Evolutionary conservation across 1,284 basidiomycete species (phyloP).

Genomic region (Dichomitus squalens): DNA sequence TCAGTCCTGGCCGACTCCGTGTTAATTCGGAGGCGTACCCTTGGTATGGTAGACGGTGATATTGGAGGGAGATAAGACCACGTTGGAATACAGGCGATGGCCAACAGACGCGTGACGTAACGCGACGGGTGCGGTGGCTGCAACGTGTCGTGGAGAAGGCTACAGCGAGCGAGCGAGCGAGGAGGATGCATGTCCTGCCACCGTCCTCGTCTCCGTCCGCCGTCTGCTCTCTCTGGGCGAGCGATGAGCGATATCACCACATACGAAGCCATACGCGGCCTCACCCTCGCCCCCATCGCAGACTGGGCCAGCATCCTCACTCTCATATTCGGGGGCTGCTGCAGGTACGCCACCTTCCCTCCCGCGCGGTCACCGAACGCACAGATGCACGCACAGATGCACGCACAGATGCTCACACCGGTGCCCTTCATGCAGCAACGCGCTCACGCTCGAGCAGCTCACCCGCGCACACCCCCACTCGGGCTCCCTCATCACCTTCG

Average conservation of each 20-base stretch:
- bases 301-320: slow-evolving; percentile 50
- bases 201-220: not conserved
- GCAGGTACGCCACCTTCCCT: slow-evolving; percentile 47
- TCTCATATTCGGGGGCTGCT: slow-evolving; percentile 60
- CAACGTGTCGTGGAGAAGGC: not conserved
- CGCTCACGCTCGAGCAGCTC: slow-evolving; percentile 69
- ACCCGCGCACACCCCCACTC: slow-evolving; percentile 63
- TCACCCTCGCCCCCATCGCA: slow-evolving; percentile 28
- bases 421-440: slow-evolving; percentile 52
- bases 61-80: no score
- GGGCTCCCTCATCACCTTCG: slow-evolving; percentile 83
- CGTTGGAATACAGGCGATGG: not conserved
- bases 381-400: slow-evolving; percentile 15
- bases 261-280: slow-evolving; percentile 15
- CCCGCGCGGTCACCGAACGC: not conserved
- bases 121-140: no score
- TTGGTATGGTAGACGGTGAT: slow-evolving; percentile 17
- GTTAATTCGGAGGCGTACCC: slow-evolving; percentile 7
- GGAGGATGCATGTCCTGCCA: no score
- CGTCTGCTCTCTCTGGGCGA: not conserved
- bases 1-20: not conserved
- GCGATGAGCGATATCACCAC: slow-evolving; percentile 13
- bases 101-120: slow-evolving; percentile 13
- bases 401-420: not conserved
- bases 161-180: no score